A percentile compares a stretch with the other conserved stretches of the same genome.
Evolutionary conservation across 805 yeast species (phyloP).

Genomic region (Wickerhamiella kurtzmanii): DNA sequence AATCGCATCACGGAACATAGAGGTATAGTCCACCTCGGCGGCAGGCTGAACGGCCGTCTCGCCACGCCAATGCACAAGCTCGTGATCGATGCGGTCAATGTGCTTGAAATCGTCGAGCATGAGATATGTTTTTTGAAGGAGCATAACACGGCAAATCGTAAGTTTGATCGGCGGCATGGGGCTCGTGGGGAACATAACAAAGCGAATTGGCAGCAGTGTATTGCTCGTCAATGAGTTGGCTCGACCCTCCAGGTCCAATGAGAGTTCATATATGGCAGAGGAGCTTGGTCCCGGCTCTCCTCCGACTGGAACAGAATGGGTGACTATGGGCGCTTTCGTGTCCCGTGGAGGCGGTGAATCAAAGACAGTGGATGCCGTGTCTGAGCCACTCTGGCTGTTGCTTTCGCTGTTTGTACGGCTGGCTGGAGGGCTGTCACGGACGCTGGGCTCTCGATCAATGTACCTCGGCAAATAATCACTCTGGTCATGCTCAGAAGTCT

Average conservation of each 20-base stretch:
- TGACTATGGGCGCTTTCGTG: background rate
- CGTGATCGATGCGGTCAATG: slow-evolving; percentile 6
- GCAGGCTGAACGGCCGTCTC: slow-evolving; percentile 4
- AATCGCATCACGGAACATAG: slow-evolving; percentile 2
- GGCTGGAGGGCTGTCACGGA: too few species aligned
- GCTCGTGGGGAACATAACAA: slow-evolving; percentile 1
- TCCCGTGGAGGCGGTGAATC: background rate
- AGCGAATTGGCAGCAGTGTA: slow-evolving; percentile 3
- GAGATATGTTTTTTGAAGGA: slow-evolving; percentile 6
- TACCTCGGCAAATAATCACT: too few species aligned
- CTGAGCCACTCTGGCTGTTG: background rate
- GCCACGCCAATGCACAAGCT: slow-evolving; percentile 2
- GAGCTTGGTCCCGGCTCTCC: background rate
- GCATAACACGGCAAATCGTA: slow-evolving; percentile 2
- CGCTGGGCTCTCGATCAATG: too few species aligned
- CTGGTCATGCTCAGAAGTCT: too few species aligned
- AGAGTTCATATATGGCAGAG: background rate
- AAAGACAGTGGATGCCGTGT: background rate
- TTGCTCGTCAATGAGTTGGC: slow-evolving; percentile 2
- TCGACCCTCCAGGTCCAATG: background rate
- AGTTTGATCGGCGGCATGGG: slow-evolving; percentile 8
- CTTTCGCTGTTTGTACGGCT: too few species aligned
- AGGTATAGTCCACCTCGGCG: slow-evolving; percentile 3
- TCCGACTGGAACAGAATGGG: too few species aligned
- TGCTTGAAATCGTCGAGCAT: slow-evolving; percentile 3